Base-by-base conservation (phyloP, 23 red algal genomes). In the Pyropia yezoensis region DNA sequence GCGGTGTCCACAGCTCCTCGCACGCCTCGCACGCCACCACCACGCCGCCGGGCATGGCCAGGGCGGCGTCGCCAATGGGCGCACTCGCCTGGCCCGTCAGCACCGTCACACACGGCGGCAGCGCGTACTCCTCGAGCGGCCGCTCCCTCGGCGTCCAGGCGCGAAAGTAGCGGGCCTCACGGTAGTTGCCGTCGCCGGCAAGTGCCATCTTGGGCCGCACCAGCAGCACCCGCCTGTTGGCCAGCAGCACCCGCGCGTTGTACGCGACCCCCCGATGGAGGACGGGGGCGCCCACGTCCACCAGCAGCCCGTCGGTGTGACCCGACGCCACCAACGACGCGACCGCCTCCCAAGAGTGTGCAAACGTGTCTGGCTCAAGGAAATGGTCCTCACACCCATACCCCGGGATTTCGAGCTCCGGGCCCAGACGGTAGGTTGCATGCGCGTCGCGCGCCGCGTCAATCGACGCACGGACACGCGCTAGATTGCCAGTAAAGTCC, bases 351-450 rank as follows among this genome's bases (percentile, higher is more conserved):
- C 94, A 98, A 18, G 73, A 52, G 49, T 98, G 87, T 11, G 63
- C 52, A 50, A 83, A 83, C 14, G 94, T 98, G 66, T 98, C 94
- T 1, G 60, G 78, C 59, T 98, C 94, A 3, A 88, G 76, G 53
- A 98, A 98, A 58, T 90, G 85, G 62, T 98, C 94, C 57, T 98
- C 94, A 29, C 86, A 90, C 1, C 94, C 85, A 51, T 98, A 98
- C 3, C 94, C 94, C 17, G 67, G 72, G 29, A 89, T 67, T 65
- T 98, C 94, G 24, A 98, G 74, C 47, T 98, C 94, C 18, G 85
- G 85, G 52, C 94, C 94, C 16, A 98, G 30, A 14, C 94, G 85
- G 70, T 91, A 91, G 27, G 67, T 57, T 0, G 94, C 94, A 16
- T 71, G 54, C 17, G 50, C 67, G 18, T 55, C 33, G 33, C 73